These are phyloP conservation scores for Cladophialophora immunda DNA, from an alignment of 2,329 filamentous ascomycete species.

Conservation along the genomic window DNA sequence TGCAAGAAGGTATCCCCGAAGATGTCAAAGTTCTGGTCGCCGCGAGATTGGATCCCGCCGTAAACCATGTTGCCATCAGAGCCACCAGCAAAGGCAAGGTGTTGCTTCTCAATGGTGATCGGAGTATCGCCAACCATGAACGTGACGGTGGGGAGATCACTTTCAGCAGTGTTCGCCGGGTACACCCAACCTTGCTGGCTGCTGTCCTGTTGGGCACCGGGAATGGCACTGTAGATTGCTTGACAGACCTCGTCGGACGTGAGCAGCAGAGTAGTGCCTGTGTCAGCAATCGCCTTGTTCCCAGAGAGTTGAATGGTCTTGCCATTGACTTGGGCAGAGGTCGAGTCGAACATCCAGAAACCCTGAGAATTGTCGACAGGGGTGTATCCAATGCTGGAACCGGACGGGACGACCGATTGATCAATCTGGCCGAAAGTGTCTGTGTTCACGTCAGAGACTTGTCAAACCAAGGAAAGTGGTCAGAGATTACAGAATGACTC, in stretches of 20 bases:
- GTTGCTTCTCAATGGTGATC: conserved; percentile 70
- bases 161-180: conserved; percentile 61
- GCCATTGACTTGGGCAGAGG: conserved; percentile 66
- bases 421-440: conserved; percentile 80
- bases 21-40: conserved; percentile 67
- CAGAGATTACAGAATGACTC: conserved; percentile 1
- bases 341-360: conserved; percentile 73
- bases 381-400: conserved; percentile 66
- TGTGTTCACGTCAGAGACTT: conserved; percentile 54
- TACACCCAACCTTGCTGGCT: conserved; percentile 70
- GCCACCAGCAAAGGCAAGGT: conserved; percentile 63
- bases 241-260: conserved; percentile 69
- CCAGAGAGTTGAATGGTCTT: conserved; percentile 58
- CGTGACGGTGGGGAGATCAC: conserved; percentile 67
- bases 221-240: conserved; percentile 70
- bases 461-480: neutral
- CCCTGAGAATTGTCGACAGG: conserved; percentile 70
- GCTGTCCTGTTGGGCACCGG: conserved; percentile 66
- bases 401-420: conserved; percentile 64
- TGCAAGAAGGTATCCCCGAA: conserved; percentile 71
- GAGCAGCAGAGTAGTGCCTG: conserved; percentile 73
- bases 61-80: conserved; percentile 61
- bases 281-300: conserved; percentile 76
- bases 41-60: conserved; percentile 72
- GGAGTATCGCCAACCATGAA: conserved; percentile 70